Base-by-base conservation (phyloP, 345 rosid species). In the Melaleuca quinquenervia region DNA sequence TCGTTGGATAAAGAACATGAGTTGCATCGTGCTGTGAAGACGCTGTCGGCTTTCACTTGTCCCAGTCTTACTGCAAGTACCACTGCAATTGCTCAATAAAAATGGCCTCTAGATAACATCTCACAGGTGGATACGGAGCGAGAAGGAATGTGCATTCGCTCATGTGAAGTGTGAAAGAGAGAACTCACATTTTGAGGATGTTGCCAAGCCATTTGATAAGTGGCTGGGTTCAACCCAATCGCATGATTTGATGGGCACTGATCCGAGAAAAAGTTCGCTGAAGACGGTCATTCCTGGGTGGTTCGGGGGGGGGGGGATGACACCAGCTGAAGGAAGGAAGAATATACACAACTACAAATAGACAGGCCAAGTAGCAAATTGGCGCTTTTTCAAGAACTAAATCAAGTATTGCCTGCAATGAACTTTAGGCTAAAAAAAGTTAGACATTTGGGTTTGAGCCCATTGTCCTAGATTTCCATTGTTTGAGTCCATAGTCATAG, bases 261-360 rank as follows among this genome's bases (percentile, higher is more conserved):
- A 88, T 11, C 98, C 96, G 0, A 92, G 52, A 2, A 95, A 85
- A 70, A 95, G 94, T 85, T 95, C 94, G 92, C 90, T 93, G 54
- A 95, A 93, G 8, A 94, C 98, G 3, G 98, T 95, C 96, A 95
- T 95, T 56, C 83, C 96, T 0, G 98, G 98, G 89, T 95, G 98
- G 55, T 95, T 93, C n/a, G n/a, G n/a, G 85, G 94, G 98, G 52
- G 94, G 93, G 16, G 98, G 98, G 88, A 95, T 95, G 16, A 92
- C 94, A 6, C 89, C 95, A 5, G 80, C 88, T 26, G 92, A 89
- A 36, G 98, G 98, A 24, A 95, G 95, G 84, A 94, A 94, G 90
- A 95, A 94, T 7, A 95, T 82, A 85, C 95, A 93, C 52, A 95
- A 0, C 98, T 95, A 93, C 91, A 50, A 26, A 64, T 75, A 11